Evolutionary conservation across 2,329 filamentous ascomycete species (phyloP).

Genomic region (Fusarium denticulatum): DNA sequence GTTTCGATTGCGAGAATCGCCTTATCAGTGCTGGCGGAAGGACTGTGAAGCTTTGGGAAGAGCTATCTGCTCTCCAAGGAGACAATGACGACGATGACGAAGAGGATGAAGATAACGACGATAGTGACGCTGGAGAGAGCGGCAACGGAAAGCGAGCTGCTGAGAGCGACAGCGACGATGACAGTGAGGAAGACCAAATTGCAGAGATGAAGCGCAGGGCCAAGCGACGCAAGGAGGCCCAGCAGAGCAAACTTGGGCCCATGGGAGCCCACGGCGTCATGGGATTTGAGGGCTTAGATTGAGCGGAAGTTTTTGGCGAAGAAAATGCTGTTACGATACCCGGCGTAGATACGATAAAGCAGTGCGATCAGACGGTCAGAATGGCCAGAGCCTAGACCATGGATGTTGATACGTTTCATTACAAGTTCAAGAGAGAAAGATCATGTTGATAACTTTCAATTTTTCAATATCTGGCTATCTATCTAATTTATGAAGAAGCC

Average conservation of each 20-base stretch:
- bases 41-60: constrained; percentile 92
- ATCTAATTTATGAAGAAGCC: constrained; percentile 17
- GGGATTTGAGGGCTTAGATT: constrained; percentile 60
- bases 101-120: constrained; percentile 55
- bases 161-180: constrained; percentile 59
- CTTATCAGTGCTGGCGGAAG: constrained; percentile 90
- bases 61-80: constrained; percentile 67
- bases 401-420: background rate
- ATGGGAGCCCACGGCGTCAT: constrained; percentile 63
- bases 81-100: constrained; percentile 47
- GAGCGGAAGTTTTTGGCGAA: background rate
- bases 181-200: constrained; percentile 49
- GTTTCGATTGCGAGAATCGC: constrained; percentile 84
- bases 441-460: constrained; percentile 12
- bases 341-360: background rate
- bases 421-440: background rate
- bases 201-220: constrained; percentile 56
- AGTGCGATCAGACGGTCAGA: background rate
- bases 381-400: background rate
- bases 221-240: constrained; percentile 56
- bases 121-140: constrained; percentile 56
- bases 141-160: constrained; percentile 58
- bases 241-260: constrained; percentile 57
- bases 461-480: constrained; percentile 22
- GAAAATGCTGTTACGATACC: constrained; percentile 29